phyloP scores from a whole-genome alignment of 352 stramenopile species.

The Ophiocytium majus region DNA sequence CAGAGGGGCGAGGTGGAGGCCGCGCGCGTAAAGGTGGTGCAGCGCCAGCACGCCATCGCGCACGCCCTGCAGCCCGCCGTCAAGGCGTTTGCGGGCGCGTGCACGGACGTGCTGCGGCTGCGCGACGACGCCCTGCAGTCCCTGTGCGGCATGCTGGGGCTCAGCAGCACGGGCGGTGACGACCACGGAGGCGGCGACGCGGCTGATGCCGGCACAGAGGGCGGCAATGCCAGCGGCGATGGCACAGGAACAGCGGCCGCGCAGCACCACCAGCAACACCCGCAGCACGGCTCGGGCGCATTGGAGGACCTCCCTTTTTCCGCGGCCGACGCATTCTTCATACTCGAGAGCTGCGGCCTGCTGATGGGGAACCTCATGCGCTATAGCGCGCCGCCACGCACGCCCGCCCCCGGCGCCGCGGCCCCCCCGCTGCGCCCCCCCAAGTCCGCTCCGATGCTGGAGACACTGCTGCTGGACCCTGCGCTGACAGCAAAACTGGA shows the following conservation, averaged over 20 bases:
- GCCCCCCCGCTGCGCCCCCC: background rate
- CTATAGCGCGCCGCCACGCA: background rate
- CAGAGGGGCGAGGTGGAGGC: background rate
- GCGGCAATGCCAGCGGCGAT: too few species aligned
- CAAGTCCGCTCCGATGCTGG: background rate
- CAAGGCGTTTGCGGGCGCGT: background rate
- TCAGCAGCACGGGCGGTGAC: background rate
- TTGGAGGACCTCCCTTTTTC: background rate
- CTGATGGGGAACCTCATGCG: conserved; percentile 1
- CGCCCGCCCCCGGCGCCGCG: background rate
- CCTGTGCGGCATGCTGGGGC: background rate
- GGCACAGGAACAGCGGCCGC: too few species aligned
- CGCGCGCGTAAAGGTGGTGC: background rate
- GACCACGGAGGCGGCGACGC: too few species aligned
- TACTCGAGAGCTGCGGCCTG: background rate
- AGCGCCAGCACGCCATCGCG: background rate
- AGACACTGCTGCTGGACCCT: conserved; percentile 8
- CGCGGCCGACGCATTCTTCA: background rate
- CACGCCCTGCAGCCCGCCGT: background rate
- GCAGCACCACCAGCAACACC: too few species aligned
- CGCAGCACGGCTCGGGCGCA: too few species aligned
- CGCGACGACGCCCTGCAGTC: background rate
- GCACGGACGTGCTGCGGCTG: background rate
- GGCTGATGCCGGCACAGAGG: background rate
- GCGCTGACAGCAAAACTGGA: conserved; percentile 7